A percentile compares a stretch with the other conserved stretches of the same genome.
phyloP scores from a whole-genome alignment of 2,329 filamentous ascomycete genomes.

The Atkinsonella texensis region DNA sequence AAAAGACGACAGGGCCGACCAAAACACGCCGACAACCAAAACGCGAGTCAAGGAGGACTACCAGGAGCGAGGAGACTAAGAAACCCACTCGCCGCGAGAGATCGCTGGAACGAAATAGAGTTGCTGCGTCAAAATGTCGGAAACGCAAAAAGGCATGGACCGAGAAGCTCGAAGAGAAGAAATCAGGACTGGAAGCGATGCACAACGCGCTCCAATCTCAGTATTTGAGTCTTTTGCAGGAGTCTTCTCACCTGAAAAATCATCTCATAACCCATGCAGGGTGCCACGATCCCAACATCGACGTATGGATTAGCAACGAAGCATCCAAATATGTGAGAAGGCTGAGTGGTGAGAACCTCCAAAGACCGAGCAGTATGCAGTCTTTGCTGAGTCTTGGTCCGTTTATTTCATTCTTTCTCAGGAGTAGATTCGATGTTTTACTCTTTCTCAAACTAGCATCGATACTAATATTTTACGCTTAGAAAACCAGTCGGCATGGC shows the following conservation, averaged over 20 bases:
- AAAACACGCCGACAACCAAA: neutral
- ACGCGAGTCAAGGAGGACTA: neutral
- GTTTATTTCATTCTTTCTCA: neutral
- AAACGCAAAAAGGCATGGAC: conserved; percentile 51
- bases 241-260: conserved; percentile 36
- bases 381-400: conserved; percentile 1
- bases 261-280: conserved; percentile 38
- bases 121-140: conserved; percentile 63
- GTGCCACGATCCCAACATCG: conserved; percentile 41
- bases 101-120: conserved; percentile 57
- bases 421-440: too few species aligned
- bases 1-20: neutral
- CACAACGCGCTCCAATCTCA: conserved; percentile 32
- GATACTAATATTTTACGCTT: neutral
- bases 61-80: neutral
- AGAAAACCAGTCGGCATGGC: neutral
- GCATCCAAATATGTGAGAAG: conserved; percentile 34
- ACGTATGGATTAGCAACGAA: conserved; percentile 40
- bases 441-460: neutral
- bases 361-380: neutral
- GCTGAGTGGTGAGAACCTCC: neutral
- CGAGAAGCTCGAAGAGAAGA: conserved; percentile 34
- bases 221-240: conserved; percentile 27
- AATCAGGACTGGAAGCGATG: conserved; percentile 29
- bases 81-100: conserved; percentile 29